Evolutionary conservation across 768 basidiomycete genomes (phyloP).

Genomic region (Cyathus striatus): DNA sequence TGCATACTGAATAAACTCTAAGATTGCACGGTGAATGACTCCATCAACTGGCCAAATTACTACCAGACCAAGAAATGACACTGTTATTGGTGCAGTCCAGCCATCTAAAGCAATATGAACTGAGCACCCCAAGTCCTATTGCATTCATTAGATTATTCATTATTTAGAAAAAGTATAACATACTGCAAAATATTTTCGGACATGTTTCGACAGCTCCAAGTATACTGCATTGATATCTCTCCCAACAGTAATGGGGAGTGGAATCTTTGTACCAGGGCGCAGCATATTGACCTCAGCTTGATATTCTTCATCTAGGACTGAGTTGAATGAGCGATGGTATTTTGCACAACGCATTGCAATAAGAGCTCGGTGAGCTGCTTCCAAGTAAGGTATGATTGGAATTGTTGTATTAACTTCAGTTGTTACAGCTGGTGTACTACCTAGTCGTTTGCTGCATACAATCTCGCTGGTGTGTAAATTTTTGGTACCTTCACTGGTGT

Average conservation of each 20-base stretch:
- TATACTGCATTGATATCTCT: too few relatives aligned
- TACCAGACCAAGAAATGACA: slow-evolving; percentile 25
- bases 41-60: slow-evolving; percentile 21
- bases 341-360: too few relatives aligned
- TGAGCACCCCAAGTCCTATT: too few relatives aligned
- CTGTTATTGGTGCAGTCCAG: slow-evolving; percentile 23
- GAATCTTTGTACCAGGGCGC: too few relatives aligned
- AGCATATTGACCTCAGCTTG: too few relatives aligned
- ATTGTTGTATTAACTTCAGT: background rate
- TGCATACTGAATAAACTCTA: slow-evolving; percentile 27
- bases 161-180: too few relatives aligned
- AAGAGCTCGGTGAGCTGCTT: slow-evolving; percentile 15
- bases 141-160: too few relatives aligned
- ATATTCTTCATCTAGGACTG: slow-evolving; percentile 20
- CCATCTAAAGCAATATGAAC: slow-evolving; percentile 28
- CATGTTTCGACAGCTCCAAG: too few relatives aligned
- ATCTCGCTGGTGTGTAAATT: slow-evolving; percentile 9
- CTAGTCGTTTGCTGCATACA: slow-evolving; percentile 7
- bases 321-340: slow-evolving; percentile 17
- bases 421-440: background rate
- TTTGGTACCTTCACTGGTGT: slow-evolving; percentile 16
- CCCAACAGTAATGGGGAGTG: slow-evolving; percentile 17
- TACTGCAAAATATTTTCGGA: too few relatives aligned
- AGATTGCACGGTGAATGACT: slow-evolving; percentile 17
- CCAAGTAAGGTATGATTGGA: slow-evolving; percentile 7